phyloP scores from a whole-genome alignment of 2,329 filamentous ascomycete genomes.

The Chaetothyriales sp. region DNA sequence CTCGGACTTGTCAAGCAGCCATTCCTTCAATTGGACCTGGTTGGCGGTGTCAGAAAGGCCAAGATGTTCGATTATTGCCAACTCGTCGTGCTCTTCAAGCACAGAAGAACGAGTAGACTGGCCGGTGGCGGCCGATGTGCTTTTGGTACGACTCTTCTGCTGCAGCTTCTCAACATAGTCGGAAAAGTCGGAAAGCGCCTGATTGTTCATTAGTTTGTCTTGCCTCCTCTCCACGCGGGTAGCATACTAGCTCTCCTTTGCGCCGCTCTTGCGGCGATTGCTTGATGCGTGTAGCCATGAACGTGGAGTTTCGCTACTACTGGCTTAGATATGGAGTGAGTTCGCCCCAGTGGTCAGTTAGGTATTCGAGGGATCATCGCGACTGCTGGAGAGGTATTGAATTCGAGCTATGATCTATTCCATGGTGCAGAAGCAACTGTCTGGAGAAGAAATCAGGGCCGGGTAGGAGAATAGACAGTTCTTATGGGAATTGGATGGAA shows the following conservation, averaged over 20 bases:
- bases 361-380: conserved; percentile 33
- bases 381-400: conserved; percentile 2
- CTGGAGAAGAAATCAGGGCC: background rate
- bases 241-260: conserved; percentile 66
- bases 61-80: conserved; percentile 74
- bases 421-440: background rate
- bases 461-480: background rate
- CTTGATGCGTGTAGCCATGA: conserved; percentile 40
- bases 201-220: background rate
- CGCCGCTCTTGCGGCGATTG: conserved; percentile 62
- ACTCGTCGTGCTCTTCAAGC: conserved; percentile 63
- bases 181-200: conserved; percentile 87
- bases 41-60: conserved; percentile 56
- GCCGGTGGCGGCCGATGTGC: conserved; percentile 21
- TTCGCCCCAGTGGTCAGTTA: conserved; percentile 25
- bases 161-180: conserved; percentile 96
- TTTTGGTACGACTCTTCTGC: conserved; percentile 32
- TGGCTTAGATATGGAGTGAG: conserved; percentile 2
- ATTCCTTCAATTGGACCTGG: conserved; percentile 54
- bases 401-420: background rate
- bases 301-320: background rate
- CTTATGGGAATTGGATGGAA: background rate
- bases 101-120: conserved; percentile 18
- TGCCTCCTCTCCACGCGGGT: background rate
- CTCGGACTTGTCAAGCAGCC: conserved; percentile 47